Conservation (phyloP, 1,284 basidiomycete species). For the Filobasidium uniguttulatum region DNA sequence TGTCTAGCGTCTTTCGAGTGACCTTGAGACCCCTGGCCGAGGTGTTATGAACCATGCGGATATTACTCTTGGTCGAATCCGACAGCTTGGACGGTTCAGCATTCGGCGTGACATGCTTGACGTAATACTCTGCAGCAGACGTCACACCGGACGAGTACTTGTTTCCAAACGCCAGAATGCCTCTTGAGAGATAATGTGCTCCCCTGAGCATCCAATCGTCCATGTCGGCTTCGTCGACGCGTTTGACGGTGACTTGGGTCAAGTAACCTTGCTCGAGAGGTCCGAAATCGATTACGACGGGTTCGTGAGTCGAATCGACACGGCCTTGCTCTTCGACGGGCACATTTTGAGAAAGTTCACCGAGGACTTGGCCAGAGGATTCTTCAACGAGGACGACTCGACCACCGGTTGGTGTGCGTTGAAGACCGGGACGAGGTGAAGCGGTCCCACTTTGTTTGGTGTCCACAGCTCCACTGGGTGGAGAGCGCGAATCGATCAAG, state of each 20-base stretch:
- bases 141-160: conserved; percentile 51
- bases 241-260: conserved; percentile 39
- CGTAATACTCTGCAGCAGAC: conserved; percentile 51
- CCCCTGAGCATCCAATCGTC: conserved; percentile 56
- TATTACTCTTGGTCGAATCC: conserved; percentile 46
- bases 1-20: conserved; percentile 48
- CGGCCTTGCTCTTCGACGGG: conserved; percentile 47
- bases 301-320: conserved; percentile 38
- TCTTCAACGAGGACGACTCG: conserved; percentile 61
- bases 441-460: neutral
- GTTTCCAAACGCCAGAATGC: conserved; percentile 53
- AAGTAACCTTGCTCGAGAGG: conserved; percentile 36
- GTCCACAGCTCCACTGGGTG: neutral
- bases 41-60: conserved; percentile 49
- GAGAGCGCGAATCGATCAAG: neutral
- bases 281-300: conserved; percentile 60
- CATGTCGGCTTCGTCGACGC: conserved; percentile 49
- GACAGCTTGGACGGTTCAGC: conserved; percentile 48
- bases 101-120: conserved; percentile 45
- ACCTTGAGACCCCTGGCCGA: conserved; percentile 54
- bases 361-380: conserved; percentile 57
- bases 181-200: conserved; percentile 53
- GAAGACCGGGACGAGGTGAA: neutral
- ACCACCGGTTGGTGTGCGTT: conserved; percentile 38
- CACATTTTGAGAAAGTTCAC: conserved; percentile 51